Percentiles rank a stretch among this genome's conserved stretches.
Evolutionary conservation across 2,329 filamentous ascomycete genomes (phyloP).

Genomic region (Elsinoe perseae): DNA sequence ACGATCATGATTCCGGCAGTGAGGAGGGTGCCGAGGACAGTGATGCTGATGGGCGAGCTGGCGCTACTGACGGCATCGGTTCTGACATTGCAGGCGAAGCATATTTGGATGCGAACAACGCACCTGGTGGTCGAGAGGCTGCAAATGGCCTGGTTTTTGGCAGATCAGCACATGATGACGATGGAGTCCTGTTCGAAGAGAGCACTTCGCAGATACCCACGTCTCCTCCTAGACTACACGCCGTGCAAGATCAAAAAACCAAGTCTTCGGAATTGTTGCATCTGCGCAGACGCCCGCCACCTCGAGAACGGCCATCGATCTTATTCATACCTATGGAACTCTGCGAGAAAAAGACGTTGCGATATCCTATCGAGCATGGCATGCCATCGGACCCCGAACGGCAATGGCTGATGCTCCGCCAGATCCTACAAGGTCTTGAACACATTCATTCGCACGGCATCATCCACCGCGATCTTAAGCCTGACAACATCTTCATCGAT

Average conservation of each 20-base stretch:
- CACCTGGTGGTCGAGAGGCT: too few species aligned
- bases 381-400: constrained; percentile 68
- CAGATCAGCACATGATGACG: too few species aligned
- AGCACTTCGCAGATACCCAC: not conserved
- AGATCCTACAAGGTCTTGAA: constrained; percentile 79
- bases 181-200: constrained; percentile 21
- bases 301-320: constrained; percentile 56
- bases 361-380: constrained; percentile 73
- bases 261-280: constrained; percentile 24
- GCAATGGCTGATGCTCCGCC: constrained; percentile 83
- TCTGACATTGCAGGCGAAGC: too few species aligned
- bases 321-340: constrained; percentile 99
- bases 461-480: constrained; percentile 92
- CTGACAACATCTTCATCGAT: constrained; percentile 96
- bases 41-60: constrained; percentile 25
- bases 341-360: constrained; percentile 85
- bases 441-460: constrained; percentile 89
- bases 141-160: too few species aligned
- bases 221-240: not conserved
- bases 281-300: constrained; percentile 41
- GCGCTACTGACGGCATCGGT: constrained; percentile 35
- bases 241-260: constrained; percentile 4
- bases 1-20: constrained; percentile 39
- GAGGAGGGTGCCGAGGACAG: constrained; percentile 35
- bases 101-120: too few species aligned